These are phyloP conservation scores for Plasmodium yoelii DNA, from an alignment of 169 alveolate genomes.

Conservation along the genomic window DNA sequence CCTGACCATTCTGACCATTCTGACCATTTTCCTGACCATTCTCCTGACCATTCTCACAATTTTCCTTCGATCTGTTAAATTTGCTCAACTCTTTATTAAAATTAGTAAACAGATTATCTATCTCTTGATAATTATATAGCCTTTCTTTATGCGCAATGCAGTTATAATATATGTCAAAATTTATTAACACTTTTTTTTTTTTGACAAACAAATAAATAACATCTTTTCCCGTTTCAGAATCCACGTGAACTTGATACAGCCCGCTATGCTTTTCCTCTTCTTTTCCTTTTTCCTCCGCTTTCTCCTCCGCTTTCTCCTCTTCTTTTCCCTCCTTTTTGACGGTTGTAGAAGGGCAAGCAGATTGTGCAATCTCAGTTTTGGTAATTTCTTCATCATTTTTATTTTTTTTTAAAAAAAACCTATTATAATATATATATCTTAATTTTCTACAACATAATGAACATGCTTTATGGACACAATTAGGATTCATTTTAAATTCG, in stretches of 20 bases:
- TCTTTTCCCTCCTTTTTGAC: too few relatives aligned
- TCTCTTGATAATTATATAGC: constrained; percentile 36
- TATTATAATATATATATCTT: constrained; percentile 19
- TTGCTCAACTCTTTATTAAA: constrained; percentile 21
- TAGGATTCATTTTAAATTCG: constrained; percentile 19
- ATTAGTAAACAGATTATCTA: not conserved
- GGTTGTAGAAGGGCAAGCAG: too few relatives aligned
- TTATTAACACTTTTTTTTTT: constrained; percentile 39
- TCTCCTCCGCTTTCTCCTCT: too few relatives aligned
- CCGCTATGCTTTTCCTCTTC: too few relatives aligned
- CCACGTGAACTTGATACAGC: constrained; percentile 7
- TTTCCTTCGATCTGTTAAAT: not conserved
- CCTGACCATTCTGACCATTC: not conserved
- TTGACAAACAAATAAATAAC: constrained; percentile 23
- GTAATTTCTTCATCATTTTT: not conserved
- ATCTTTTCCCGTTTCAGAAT: not conserved
- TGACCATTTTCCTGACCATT: not conserved
- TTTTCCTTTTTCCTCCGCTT: too few relatives aligned
- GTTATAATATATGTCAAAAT: constrained; percentile 21
- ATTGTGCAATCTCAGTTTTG: not conserved
- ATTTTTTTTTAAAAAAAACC: not conserved
- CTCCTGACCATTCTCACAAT: not conserved
- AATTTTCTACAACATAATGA: constrained; percentile 47
- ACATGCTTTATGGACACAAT: constrained; percentile 57
- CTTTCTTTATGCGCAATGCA: constrained; percentile 36